Evolutionary conservation across 129 eudicot genomes (phyloP).

Genomic region (Erigeron canadensis): DNA sequence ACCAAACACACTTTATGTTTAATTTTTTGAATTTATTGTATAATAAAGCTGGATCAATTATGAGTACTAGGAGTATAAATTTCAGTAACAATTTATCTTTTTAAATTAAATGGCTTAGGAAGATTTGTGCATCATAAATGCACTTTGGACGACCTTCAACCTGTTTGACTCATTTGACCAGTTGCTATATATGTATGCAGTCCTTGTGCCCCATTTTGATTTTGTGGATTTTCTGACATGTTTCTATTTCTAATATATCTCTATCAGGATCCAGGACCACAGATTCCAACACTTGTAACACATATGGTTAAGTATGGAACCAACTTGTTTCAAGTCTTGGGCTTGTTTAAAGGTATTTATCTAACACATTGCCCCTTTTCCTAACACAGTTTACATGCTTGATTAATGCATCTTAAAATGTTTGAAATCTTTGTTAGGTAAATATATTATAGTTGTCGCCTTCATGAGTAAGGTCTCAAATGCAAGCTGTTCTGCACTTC

Average conservation of each 20-base stretch:
- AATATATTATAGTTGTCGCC: constrained; percentile 61
- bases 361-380: constrained; percentile 8
- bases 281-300: constrained; percentile 60
- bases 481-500: constrained; percentile 40
- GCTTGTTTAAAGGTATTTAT: constrained; percentile 70
- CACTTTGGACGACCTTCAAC: background rate
- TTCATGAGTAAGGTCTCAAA: constrained; percentile 47
- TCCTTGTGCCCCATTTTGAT: constrained; percentile 5
- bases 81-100: background rate
- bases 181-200: constrained; percentile 6
- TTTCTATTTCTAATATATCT: constrained; percentile 1
- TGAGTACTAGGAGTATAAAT: background rate
- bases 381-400: constrained; percentile 16
- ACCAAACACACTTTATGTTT: too few species aligned
- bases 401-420: constrained; percentile 1
- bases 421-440: constrained; percentile 39
- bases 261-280: constrained; percentile 78
- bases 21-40: too few species aligned
- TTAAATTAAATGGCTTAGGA: background rate
- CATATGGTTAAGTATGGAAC: constrained; percentile 63
- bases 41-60: background rate
- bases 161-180: background rate
- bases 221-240: constrained; percentile 7
- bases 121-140: background rate
- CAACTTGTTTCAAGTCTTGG: constrained; percentile 82